Base-by-base conservation (phyloP, 495 filamentous ascomycete species). In the Evernia prunastri region DNA sequence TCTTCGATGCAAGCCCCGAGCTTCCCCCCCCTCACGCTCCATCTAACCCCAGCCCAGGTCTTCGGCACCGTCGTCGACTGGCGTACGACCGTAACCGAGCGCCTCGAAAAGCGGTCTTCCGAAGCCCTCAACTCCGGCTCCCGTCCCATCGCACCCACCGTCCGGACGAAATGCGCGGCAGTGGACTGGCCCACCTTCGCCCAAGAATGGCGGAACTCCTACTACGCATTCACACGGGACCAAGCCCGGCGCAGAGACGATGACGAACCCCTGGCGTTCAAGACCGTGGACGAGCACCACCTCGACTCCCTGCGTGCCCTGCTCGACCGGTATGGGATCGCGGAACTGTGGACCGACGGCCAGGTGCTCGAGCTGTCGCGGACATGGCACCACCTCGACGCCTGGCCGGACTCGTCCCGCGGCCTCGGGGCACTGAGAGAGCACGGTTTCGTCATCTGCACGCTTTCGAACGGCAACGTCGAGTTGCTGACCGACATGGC, bases 31-130 rank as follows among this genome's bases (percentile, higher is more conserved):
- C 27, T 31, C 9, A 56, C 20, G 31, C 18, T 18, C 35, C 60
- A 62, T 35, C 63, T 66, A 31, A 65, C 35, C 35, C 23, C 40
- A 10, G n/a, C 17, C 18, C 63, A 68, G 66, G 78, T 88, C 69
- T 93, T 93, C 75, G 90, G 90, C 66, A 92, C 89, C 7, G 81
- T 86, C 60, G 89, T 92, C 33, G 78, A 89, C 76, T 90, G 88
- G 86, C 82, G 88, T 59, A 76, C 73, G 37, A 81, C 82, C 37
- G 80, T 93, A 29, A 81, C 76, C 29, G 70, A 76, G 18, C 80
- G 80, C 36, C 76, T 92, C 23, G 61, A 66, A 53, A 60, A 67
- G 20, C 72, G 74, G 12, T 68, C 75, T 35, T 66, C 76, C 59
- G 66, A 73, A 8, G 78, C 72, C 25, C 75, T 83, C 27, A 70